These are phyloP conservation scores for Sporothrix luriei DNA, from an alignment of 2,329 filamentous ascomycete species.

Conservation along the genomic window DNA sequence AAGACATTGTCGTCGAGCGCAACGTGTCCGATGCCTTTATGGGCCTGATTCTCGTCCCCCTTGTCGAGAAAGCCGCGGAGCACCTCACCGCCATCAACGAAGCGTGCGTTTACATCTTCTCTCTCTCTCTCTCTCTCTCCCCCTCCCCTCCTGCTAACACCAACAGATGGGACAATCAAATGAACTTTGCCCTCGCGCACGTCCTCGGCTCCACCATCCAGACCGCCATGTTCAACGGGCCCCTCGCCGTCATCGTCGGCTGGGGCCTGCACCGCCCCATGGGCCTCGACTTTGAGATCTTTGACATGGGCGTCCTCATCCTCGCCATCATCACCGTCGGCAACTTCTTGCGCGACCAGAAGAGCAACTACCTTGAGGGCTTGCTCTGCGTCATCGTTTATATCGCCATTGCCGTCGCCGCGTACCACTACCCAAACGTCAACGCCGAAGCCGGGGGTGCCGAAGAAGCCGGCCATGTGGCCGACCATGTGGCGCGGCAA, in stretches of 20 bases:
- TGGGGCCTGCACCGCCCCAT: conserved; percentile 74
- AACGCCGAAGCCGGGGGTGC: neutral
- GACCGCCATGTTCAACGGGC: conserved; percentile 85
- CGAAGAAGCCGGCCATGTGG: conserved; percentile 7
- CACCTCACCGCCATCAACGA: conserved; percentile 83
- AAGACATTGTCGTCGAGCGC: conserved; percentile 54
- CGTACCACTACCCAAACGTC: conserved; percentile 37
- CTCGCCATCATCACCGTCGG: conserved; percentile 84
- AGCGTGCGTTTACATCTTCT: conserved; percentile 48
- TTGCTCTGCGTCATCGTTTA: conserved; percentile 73
- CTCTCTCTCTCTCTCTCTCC: neutral
- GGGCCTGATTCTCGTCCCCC: conserved; percentile 74
- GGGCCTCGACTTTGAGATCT: conserved; percentile 82
- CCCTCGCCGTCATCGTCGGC: conserved; percentile 78
- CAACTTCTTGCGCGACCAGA: conserved; percentile 82
- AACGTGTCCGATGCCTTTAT: conserved; percentile 58
- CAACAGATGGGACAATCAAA: conserved; percentile 67
- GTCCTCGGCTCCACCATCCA: conserved; percentile 86
- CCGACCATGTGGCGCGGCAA: conserved; percentile 17
- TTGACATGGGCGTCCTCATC: conserved; percentile 80
- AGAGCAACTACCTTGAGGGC: conserved; percentile 89
- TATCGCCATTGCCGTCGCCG: conserved; percentile 58
- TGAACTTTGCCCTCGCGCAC: conserved; percentile 84
- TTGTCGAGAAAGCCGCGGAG: conserved; percentile 85
- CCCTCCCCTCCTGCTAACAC: neutral